Conservation (phyloP, 164 flowering plant genomes). For the Macadamia tetraphylla region DNA sequence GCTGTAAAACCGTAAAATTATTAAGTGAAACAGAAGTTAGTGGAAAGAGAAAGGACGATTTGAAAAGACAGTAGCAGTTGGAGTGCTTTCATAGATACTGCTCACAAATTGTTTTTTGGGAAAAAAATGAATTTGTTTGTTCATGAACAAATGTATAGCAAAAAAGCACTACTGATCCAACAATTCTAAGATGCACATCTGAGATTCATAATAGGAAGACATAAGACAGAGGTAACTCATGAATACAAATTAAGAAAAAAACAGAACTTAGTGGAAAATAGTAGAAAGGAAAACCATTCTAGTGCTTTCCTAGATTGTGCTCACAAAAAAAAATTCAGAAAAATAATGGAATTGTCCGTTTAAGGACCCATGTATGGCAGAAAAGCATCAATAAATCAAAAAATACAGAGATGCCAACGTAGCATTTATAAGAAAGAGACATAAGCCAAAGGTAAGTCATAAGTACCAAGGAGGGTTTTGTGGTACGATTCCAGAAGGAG, state of each 20-base stretch:
- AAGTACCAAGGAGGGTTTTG: conserved; percentile 89
- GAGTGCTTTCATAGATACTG: not conserved
- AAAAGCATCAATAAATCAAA: not conserved
- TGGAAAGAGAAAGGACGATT: not conserved
- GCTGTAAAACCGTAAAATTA: too few relatives aligned
- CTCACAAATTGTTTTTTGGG: not conserved
- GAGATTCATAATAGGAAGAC: too few relatives aligned
- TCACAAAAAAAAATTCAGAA: not conserved
- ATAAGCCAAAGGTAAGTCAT: not conserved
- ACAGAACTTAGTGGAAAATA: not conserved
- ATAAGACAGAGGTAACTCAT: too few relatives aligned
- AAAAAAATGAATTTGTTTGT: too few relatives aligned
- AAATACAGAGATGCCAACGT: not conserved
- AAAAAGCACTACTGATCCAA: too few relatives aligned
- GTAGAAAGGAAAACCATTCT: not conserved
- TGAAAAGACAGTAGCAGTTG: not conserved
- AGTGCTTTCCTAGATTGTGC: not conserved
- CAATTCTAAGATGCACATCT: too few relatives aligned
- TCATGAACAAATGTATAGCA: not conserved
- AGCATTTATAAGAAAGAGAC: not conserved
- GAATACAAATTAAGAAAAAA: too few relatives aligned
- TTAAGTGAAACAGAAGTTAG: not conserved
- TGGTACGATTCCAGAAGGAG: conserved; percentile 97
- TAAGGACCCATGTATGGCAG: not conserved
- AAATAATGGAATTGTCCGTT: too few relatives aligned